Conservation (phyloP, 768 basidiomycete genomes). For the Russula sp. region DNA sequence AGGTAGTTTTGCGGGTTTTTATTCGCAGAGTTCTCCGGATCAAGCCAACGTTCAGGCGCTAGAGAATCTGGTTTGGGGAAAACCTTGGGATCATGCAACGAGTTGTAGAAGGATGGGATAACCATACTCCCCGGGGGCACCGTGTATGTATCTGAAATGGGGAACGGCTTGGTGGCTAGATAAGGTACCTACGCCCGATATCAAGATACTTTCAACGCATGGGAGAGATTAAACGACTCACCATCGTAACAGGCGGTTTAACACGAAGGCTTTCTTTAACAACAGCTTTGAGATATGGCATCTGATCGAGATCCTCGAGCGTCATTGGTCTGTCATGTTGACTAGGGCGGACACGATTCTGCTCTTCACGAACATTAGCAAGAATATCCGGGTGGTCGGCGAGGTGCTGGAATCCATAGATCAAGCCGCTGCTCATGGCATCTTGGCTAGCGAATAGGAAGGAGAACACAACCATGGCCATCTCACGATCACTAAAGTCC, state of each 20-base stretch:
- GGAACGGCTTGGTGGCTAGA: conserved; percentile 83
- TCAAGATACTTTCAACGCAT: conserved; percentile 17
- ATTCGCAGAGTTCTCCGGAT: conserved; percentile 72
- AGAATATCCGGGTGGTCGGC: conserved; percentile 89
- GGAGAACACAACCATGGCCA: conserved; percentile 94
- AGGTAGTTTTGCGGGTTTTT: conserved; percentile 91
- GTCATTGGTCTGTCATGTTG: conserved; percentile 75
- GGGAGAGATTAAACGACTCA: conserved; percentile 37
- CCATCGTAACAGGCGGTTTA: conserved; percentile 96
- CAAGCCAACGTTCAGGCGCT: conserved; percentile 90
- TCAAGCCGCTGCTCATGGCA: conserved; percentile 96
- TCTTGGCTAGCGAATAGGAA: conserved; percentile 98
- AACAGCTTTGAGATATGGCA: conserved; percentile 89
- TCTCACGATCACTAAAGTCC: conserved; percentile 91
- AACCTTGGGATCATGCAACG: conserved; percentile 83
- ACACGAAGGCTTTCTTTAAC: conserved; percentile 92
- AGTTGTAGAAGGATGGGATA: conserved; percentile 91
- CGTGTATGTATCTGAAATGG: conserved; percentile 86
- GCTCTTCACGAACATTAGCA: conserved; percentile 88
- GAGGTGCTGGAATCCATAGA: conserved; percentile 95
- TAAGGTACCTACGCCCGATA: conserved; percentile 75
- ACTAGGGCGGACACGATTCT: conserved; percentile 75
- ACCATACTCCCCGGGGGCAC: conserved; percentile 91
- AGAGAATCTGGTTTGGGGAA: conserved; percentile 86
- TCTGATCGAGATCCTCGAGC: conserved; percentile 85